Base-by-base conservation (phyloP, 1,284 basidiomycete genomes). In the Coriolopsis trogii region DNA sequence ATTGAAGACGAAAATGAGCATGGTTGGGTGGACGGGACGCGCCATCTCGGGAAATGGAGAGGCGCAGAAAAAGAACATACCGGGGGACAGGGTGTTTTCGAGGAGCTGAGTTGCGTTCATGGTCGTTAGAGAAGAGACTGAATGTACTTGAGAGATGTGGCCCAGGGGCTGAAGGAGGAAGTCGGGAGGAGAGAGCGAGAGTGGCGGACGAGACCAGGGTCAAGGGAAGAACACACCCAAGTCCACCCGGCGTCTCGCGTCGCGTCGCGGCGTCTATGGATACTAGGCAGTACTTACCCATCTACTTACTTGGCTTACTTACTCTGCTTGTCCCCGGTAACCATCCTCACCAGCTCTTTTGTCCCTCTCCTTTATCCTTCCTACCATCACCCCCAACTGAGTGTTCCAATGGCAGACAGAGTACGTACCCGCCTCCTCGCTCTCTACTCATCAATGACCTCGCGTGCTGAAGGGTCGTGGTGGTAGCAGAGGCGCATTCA, bases 51-150 rank as follows among this genome's bases (percentile, higher is more conserved):
- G 46, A 23, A 42, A 23, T 51, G 54, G 20, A 44, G 49, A 39
- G 51, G 31, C 49, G 34, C 34, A 51, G 51, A 56, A 53, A 50
- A 51, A 38, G 46, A 46, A 76, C 86, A 64, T 67, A 94, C 93
- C 91, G 53, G 91, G 78, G 54, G 92, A 94, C 67, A 97, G 85
- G 64, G 93, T 89, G 78, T 94, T 93, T 66, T 87, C 83, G 67
- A 96, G 86, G 58, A 95, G 85, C 72, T 91, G 87, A 59, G 85
- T 88, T 63, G 91, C 91, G 78, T 93, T 92, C 93, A 95, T 95
- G 69, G 73, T 84, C 69, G 67, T 61, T 43, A 61, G 31, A 45
- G 30, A 46, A 47, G 37, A 53, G 45, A 51, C 37, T 37, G 13
- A 26, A 26, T 40, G 30, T 28, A 56, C 55, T 47, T 43, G 31